Base-by-base conservation (phyloP, 2,329 filamentous ascomycete genomes). In the Ceratocystis cubensis region DNA sequence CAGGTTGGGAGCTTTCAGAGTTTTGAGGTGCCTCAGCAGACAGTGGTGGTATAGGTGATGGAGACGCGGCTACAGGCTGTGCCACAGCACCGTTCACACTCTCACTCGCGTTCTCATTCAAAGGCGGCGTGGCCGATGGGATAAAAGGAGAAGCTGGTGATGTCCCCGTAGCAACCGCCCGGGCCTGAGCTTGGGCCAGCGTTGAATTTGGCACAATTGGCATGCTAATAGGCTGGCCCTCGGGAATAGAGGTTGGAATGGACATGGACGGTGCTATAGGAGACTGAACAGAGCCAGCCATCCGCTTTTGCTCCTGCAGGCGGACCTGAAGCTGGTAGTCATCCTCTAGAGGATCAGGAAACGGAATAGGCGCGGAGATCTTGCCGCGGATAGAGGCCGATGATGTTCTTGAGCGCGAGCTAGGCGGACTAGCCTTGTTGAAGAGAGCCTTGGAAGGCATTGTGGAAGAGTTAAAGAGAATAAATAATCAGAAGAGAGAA, bases 361-460 rank as follows among this genome's bases (percentile, higher is more conserved):
- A 80, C 1, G 83, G 83, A 61, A 86, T 86, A 15, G 84, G 84
- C 5, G 78, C 79, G 37, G 83, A 86, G 69, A 86, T 86, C 70
- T 80, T 82, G 69, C 83, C 83, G 48, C 84, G 80, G 69, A 86
- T 81, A 44, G 80, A 79, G 28, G 63, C 63, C 13, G 56, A 15
- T 10, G 56, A 59, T 13, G 63, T 56, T 37, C 48, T 59, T n/a
- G 50, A n/a, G n/a, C 33, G 20, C 30, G 66, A 74, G 73, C 70
- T 77, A 75, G 66, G 74, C 74, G 48, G 76, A 73, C 70, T 77
- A 22, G 44, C 25, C 30, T 64, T 78, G 65, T 74, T 76, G 22
- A 65, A 65, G 63, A 50, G 48, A 37, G 15, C 41, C 37, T 65
- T 57, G 50, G 50, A 30, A 41, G 50, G 48, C 63, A 65, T 57